Evolutionary conservation across 2,329 filamentous ascomycete genomes (phyloP), one percentile per base, ranked within the genome.

Genomic region (Xylariaceae sp.): DNA sequence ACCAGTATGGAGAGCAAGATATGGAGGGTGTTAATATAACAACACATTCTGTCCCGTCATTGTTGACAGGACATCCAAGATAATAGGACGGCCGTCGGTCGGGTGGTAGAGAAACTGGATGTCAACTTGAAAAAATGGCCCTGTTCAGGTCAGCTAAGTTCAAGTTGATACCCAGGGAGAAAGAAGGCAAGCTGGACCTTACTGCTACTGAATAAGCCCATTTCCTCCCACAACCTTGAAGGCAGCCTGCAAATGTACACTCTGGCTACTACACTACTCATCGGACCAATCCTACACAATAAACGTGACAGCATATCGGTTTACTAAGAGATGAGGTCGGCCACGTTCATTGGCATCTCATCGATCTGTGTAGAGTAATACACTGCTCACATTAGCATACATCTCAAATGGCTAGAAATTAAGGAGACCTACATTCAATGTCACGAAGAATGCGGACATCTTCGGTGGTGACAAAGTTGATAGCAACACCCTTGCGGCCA

Each of bases 391-490:
- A 15, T 47, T 57, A 53, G 15, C 51, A 30, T 30, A 5, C 23
- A 57, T 63, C 62, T 48, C 15, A 3, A 15, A 45, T n/a, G 18
- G 13, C n/a, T 5, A 7, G 15, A 17, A 50, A 4, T 23, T 13
- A 15, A 13, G 8, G 11, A 56, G 39, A 81, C 87, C 77, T 79
- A 92, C 88, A 79, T 80, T 99, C 94, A 71, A 99, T 99, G 74
- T 99, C 94, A 67, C 94, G 87, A 70, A 99, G 82, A 73, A 99
- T 99, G 73, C 94, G 89, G 61, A 99, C 94, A 74, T 99, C 94
- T 70, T 99, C 94, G 72, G 90, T 95, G 2, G 94, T 99, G 66
- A 99, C 94, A 72, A 99, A 99, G 81, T 99, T 99, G 82, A 99
- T 99, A 44, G 94, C 94, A 66, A 99, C 94, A 83, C 94, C 94